Percentiles rank a stretch among this genome's conserved stretches.
Conservation (phyloP, 306 rosid species). For the Styphnolobium japonicum region DNA sequence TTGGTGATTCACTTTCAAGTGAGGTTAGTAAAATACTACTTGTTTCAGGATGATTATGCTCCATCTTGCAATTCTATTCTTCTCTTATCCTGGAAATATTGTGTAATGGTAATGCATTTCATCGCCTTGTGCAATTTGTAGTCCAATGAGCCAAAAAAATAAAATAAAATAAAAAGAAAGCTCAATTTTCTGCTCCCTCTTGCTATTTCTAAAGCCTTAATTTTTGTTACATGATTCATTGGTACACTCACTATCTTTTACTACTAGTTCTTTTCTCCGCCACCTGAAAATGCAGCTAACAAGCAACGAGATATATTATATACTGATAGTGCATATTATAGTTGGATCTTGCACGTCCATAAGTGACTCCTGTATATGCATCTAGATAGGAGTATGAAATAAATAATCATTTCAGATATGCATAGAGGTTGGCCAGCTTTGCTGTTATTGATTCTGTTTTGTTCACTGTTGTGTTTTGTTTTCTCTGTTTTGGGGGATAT, state of each 20-base stretch:
- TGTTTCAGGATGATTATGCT: neutral
- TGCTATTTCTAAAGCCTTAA: neutral
- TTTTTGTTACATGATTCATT: neutral
- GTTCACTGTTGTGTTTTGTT: neutral
- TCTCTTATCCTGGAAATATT: neutral
- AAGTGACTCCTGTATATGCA: neutral
- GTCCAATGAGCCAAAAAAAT: neutral
- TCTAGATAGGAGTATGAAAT: neutral
- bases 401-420: neutral
- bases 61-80: neutral
- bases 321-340: neutral
- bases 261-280: neutral
- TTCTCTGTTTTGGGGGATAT: neutral
- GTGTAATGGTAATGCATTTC: neutral
- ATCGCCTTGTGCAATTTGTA: neutral
- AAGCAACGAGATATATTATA: neutral
- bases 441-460: neutral
- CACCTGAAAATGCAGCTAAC: neutral
- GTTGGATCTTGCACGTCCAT: neutral
- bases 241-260: neutral
- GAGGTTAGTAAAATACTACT: conserved; percentile 44
- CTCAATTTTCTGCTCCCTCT: neutral
- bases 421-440: neutral
- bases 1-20: conserved; percentile 37
- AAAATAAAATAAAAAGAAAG: neutral